phyloP scores from a whole-genome alignment of 2,329 filamentous ascomycete genomes.

The Stagonosporopsis rhizophila region DNA sequence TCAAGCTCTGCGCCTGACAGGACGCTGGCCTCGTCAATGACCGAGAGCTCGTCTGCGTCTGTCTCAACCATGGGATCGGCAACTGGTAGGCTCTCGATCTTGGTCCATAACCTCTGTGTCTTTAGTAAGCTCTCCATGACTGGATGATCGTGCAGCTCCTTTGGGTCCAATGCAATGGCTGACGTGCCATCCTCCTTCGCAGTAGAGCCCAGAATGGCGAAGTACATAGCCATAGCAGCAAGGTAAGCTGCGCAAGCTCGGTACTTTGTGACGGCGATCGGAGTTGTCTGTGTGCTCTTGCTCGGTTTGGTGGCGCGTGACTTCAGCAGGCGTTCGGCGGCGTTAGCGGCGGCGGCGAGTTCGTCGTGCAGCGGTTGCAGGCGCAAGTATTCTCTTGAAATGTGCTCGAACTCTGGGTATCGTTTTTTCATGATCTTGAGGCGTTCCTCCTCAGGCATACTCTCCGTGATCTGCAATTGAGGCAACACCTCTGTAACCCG shows the following conservation, averaged over 20 bases:
- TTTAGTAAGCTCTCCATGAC: conserved; percentile 86
- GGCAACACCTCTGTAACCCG: conserved; percentile 88
- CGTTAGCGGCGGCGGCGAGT: conserved; percentile 65
- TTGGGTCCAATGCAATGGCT: conserved; percentile 70
- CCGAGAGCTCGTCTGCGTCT: conserved; percentile 44
- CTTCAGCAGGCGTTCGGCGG: conserved; percentile 57
- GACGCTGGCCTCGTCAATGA: conserved; percentile 41
- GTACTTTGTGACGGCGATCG: conserved; percentile 67
- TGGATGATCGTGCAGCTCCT: conserved; percentile 85
- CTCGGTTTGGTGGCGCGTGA: conserved; percentile 34
- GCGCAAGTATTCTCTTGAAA: conserved; percentile 80
- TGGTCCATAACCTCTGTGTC: conserved; percentile 81
- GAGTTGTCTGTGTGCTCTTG: conserved; percentile 29
- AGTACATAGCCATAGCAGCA: conserved; percentile 88
- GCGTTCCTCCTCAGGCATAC: conserved; percentile 78
- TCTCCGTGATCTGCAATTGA: conserved; percentile 79
- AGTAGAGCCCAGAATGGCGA: conserved; percentile 87
- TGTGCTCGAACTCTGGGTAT: conserved; percentile 90
- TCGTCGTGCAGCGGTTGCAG: conserved; percentile 69
- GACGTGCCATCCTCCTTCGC: conserved; percentile 61
- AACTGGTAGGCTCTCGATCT: conserved; percentile 70
- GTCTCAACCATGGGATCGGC: conserved; percentile 52
- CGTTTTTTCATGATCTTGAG: conserved; percentile 76
- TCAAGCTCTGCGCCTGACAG: conserved; percentile 44
- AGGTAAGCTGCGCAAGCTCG: conserved; percentile 86